Conservation (phyloP, 1,284 basidiomycete species). For the Cutaneotrichosporon curvatum region DNA sequence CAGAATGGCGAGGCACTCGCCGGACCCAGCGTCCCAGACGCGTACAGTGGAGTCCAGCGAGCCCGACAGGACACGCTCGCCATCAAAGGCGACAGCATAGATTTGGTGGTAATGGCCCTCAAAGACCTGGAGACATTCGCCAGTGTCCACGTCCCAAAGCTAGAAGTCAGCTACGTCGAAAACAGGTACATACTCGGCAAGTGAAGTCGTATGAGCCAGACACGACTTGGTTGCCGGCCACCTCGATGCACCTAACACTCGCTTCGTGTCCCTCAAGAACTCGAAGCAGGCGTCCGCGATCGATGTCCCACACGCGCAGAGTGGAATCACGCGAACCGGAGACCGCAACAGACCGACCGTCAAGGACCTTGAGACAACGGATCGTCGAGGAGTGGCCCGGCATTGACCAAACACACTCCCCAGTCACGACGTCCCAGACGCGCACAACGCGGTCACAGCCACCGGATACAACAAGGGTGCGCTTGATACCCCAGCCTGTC, state of each 20-base stretch:
- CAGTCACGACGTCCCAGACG: slow-evolving; percentile 85
- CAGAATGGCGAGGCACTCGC: slow-evolving; percentile 73
- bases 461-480: slow-evolving; percentile 72
- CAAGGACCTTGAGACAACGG: slow-evolving; percentile 80
- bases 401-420: slow-evolving; percentile 70
- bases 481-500: slow-evolving; percentile 58
- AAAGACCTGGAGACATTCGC: slow-evolving; percentile 75
- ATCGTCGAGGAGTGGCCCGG: slow-evolving; percentile 85
- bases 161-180: slow-evolving; percentile 30
- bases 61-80: slow-evolving; percentile 74
- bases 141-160: slow-evolving; percentile 79
- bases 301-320: slow-evolving; percentile 88
- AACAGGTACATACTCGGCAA: slow-evolving; percentile 60
- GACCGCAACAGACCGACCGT: slow-evolving; percentile 78
- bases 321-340: slow-evolving; percentile 83
- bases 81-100: slow-evolving; percentile 90
- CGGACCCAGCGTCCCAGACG: slow-evolving; percentile 74
- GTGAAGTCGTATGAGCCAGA: slow-evolving; percentile 87
- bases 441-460: slow-evolving; percentile 84
- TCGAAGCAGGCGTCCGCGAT: slow-evolving; percentile 62
- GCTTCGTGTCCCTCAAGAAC: slow-evolving; percentile 71
- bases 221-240: slow-evolving; percentile 69
- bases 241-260: slow-evolving; percentile 83
- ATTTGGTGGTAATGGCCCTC: slow-evolving; percentile 88
- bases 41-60: slow-evolving; percentile 85